Conservation (phyloP, 805 yeast species). For the Saccharomycopsis sp. region DNA sequence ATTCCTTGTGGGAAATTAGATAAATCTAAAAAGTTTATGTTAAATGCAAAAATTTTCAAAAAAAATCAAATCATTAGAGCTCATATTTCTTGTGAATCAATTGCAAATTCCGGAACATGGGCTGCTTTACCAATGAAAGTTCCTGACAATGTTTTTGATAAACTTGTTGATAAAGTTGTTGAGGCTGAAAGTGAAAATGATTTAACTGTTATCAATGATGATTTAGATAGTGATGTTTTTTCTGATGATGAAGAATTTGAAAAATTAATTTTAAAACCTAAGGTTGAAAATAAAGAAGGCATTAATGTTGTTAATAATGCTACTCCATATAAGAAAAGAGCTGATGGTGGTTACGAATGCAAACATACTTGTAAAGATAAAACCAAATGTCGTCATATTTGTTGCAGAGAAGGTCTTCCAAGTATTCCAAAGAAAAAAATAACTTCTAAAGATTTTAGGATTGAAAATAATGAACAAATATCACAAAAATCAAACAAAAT, state of each 20-base stretch:
- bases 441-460: conserved; percentile 1
- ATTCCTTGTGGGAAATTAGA: conserved; percentile 23
- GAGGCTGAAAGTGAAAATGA: not conserved
- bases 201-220: conserved; percentile 10
- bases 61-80: conserved; percentile 23
- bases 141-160: conserved; percentile 10
- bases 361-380: conserved; percentile 33
- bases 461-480: too few species aligned
- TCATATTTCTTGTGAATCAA: conserved; percentile 29
- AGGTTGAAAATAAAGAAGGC: not conserved
- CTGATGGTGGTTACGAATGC: conserved; percentile 30
- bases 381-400: conserved; percentile 32
- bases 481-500: not conserved
- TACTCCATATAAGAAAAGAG: too few species aligned
- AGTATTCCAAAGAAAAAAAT: not conserved
- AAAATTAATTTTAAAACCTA: not conserved
- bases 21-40: conserved; percentile 22
- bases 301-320: too few species aligned
- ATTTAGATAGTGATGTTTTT: conserved; percentile 22
- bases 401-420: conserved; percentile 35
- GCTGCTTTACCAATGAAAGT: conserved; percentile 16
- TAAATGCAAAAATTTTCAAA: conserved; percentile 21
- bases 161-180: not conserved
- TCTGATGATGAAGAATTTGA: conserved; percentile 17
- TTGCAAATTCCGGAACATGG: conserved; percentile 25